Evolutionary conservation across 1,284 basidiomycete species (phyloP).

Genomic region (Tylopilus sp.): DNA sequence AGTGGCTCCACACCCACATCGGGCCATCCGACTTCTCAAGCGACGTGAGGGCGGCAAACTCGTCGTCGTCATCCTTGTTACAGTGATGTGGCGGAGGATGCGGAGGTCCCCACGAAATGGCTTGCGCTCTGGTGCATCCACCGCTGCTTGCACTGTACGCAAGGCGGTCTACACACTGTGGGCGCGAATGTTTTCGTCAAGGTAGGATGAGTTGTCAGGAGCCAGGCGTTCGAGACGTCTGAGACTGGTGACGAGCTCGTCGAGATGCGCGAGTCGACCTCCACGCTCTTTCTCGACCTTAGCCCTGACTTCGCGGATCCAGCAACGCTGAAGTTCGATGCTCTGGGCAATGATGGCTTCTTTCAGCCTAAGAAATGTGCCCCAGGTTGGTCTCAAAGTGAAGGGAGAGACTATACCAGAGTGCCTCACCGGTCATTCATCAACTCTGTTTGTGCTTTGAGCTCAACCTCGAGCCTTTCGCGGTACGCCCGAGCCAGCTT

Average conservation of each 20-base stretch:
- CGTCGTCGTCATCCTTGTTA: no score
- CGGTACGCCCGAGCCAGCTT: constrained; percentile 86
- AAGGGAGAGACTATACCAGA: not conserved
- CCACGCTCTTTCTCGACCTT: no score
- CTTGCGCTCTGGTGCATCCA: constrained; percentile 30
- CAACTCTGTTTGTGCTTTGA: constrained; percentile 90
- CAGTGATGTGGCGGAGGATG: no score
- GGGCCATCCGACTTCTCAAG: no score
- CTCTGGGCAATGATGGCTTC: constrained; percentile 98
- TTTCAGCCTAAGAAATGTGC: constrained; percentile 70
- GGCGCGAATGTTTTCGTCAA: no score
- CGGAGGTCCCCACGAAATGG: no score
- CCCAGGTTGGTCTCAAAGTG: constrained; percentile 3
- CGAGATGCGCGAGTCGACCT: constrained; percentile 43
- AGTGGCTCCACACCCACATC: constrained; percentile 70
- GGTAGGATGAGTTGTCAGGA: no score
- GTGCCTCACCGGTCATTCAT: constrained; percentile 89
- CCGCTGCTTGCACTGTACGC: no score
- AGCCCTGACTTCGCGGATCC: no score
- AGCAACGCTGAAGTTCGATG: constrained; percentile 84
- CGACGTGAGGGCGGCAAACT: no score
- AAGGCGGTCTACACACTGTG: no score
- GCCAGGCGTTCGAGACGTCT: not conserved
- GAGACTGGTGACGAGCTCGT: no score
- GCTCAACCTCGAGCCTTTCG: constrained; percentile 88